Percentiles rank a stretch among this genome's conserved stretches.
Conservation (phyloP, 441 rosid genomes). For the Erodium chrysanthum region DNA sequence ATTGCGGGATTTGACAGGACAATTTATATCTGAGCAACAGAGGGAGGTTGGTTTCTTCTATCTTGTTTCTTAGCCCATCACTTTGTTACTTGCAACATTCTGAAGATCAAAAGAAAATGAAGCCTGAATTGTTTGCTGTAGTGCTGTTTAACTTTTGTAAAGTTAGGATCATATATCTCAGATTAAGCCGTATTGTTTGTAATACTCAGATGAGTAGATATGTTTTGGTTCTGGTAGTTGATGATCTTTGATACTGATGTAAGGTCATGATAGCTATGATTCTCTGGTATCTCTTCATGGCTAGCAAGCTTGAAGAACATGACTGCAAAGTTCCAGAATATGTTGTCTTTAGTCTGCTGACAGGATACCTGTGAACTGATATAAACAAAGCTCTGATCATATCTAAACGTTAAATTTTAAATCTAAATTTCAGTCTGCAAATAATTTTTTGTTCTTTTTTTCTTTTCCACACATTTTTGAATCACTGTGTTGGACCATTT, state of each 20-base stretch:
- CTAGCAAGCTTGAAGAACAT: neutral
- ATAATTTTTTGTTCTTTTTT: neutral
- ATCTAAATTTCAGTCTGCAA: neutral
- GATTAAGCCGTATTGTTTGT: neutral
- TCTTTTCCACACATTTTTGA: neutral
- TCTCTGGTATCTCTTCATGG: neutral
- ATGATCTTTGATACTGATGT: neutral
- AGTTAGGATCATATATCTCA: neutral
- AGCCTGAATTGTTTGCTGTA: neutral
- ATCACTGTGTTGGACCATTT: neutral
- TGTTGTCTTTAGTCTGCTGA: neutral
- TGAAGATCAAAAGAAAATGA: constrained; percentile 2
- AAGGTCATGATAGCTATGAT: neutral
- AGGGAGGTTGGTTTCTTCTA: constrained; percentile 27
- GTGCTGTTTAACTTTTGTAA: neutral
- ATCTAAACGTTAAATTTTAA: neutral
- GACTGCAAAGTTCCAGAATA: neutral
- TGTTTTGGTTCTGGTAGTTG: neutral
- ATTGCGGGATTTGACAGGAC: constrained; percentile 37
- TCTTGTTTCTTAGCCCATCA: neutral
- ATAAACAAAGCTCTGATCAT: neutral
- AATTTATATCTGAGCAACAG: constrained; percentile 31
- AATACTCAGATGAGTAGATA: neutral
- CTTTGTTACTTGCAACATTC: neutral
- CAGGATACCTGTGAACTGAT: neutral